phyloP scores from a whole-genome alignment of 2,329 filamentous ascomycete genomes.

The Cladosporium austrohemisphaericum region DNA sequence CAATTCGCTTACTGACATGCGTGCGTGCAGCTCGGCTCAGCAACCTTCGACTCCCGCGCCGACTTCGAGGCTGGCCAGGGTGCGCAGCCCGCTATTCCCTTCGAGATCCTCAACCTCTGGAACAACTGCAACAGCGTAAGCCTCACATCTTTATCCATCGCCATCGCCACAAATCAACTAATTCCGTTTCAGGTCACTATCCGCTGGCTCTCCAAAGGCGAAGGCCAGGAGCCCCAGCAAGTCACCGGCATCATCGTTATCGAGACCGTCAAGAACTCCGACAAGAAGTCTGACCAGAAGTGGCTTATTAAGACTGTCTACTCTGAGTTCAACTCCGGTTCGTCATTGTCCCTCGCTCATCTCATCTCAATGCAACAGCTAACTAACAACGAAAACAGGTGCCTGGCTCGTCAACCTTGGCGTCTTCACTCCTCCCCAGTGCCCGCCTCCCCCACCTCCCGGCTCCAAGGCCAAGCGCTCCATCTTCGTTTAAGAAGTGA shows the following conservation, averaged over 20 bases:
- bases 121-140: conserved; percentile 29
- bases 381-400: conserved; percentile 21
- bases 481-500: conserved; percentile 1
- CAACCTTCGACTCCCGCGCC: conserved; percentile 26
- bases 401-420: conserved; percentile 33
- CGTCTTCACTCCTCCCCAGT: conserved; percentile 21
- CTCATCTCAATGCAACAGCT: background rate
- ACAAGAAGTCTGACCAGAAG: conserved; percentile 18
- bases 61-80: conserved; percentile 28
- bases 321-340: conserved; percentile 35
- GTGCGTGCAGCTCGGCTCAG: conserved; percentile 23
- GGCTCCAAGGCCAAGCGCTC: conserved; percentile 1
- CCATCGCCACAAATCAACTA: background rate
- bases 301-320: conserved; percentile 34
- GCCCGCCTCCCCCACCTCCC: conserved; percentile 9
- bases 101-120: conserved; percentile 31
- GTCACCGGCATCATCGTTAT: conserved; percentile 32
- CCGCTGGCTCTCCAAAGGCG: conserved; percentile 26
- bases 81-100: conserved; percentile 29
- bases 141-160: background rate
- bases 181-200: conserved; percentile 21
- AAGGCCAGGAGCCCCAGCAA: conserved; percentile 20
- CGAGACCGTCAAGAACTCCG: conserved; percentile 22
- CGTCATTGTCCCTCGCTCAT: conserved; percentile 15
- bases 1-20: conserved; percentile 3